Percentiles rank a stretch among this genome's conserved stretches.
Conservation (phyloP, 495 filamentous ascomycete species). For the Tetracladium setigerum region DNA sequence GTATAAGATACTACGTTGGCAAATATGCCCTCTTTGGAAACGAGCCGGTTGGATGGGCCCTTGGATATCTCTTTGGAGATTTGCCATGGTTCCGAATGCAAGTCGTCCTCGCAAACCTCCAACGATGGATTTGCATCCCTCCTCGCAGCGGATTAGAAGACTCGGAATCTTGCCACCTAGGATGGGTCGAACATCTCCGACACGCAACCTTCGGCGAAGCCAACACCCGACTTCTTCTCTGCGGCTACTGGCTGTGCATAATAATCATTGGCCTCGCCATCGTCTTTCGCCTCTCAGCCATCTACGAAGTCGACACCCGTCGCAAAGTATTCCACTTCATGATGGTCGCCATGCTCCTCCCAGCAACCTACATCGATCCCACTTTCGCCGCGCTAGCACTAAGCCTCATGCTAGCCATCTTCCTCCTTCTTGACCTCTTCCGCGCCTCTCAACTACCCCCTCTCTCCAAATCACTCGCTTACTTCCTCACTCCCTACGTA, state of each 20-base stretch:
- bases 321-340: slow-evolving; percentile 98
- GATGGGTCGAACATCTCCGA: slow-evolving; percentile 52
- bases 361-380: slow-evolving; percentile 79
- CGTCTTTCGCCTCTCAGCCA: slow-evolving; percentile 62
- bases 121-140: slow-evolving; percentile 71
- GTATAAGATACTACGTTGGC: slow-evolving; percentile 61
- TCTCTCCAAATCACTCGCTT: slow-evolving; percentile 69
- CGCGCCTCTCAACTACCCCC: slow-evolving; percentile 88
- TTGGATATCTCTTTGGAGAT: slow-evolving; percentile 85
- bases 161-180: slow-evolving; percentile 33
- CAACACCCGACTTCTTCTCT: slow-evolving; percentile 73
- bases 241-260: slow-evolving; percentile 61
- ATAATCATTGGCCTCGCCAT: slow-evolving; percentile 62
- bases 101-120: slow-evolving; percentile 55
- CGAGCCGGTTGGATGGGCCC: slow-evolving; percentile 88
- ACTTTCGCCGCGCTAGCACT: slow-evolving; percentile 72
- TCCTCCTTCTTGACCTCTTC: slow-evolving; percentile 82
- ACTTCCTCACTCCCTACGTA: slow-evolving; percentile 87
- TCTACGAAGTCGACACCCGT: slow-evolving; percentile 84
- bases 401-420: slow-evolving; percentile 64
- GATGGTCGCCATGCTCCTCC: slow-evolving; percentile 93
- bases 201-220: slow-evolving; percentile 58
- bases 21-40: slow-evolving; percentile 55
- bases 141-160: slow-evolving; percentile 30
- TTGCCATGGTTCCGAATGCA: slow-evolving; percentile 57